Evolutionary conservation across 2,329 filamentous ascomycete species (phyloP), one percentile per base, ranked within the genome.

Genomic region (Alternaria dauci): DNA sequence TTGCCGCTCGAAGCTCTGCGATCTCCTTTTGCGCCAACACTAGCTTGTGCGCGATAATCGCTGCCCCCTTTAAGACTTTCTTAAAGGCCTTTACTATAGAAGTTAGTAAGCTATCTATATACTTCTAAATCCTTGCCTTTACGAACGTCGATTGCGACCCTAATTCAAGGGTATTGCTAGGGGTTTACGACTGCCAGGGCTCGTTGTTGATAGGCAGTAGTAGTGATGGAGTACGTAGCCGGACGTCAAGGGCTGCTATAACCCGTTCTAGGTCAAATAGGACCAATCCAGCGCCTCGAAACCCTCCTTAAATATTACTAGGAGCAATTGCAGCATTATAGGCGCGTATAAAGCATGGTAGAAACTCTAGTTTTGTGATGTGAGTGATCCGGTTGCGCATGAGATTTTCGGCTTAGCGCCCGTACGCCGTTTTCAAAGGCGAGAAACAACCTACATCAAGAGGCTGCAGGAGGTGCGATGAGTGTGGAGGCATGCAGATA

Each of bases 211-310:
- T 42, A 28, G 59, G 56, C 8, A 38, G 36, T 52, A 36, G 59
- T 61, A 44, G 59, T 63, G 41, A 58, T 58, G 39, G 53, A 44
- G 62, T 67, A 25, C 56, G 41, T 32, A 71, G 38, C 47, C 65
- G 41, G 16, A 69, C 62, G 50, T 73, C 61, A 66, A 79, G 71
- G 61, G 66, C 69, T 56, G 59, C 70, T 65, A 79, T 59, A 14
- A 78, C 72, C 54, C 41, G 58, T 55, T 76, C 54, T 65, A 70
- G 71, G 65, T 78, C 55, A 57, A 75, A 72, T 58, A 70, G 74
- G 52, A 74, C 61, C 62, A 79, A 60, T 34, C 77, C 60, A 67
- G 74, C 67, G 59, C 67, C 70, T 69, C 55, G 36, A 60, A 78
- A 78, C 48, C 69, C 66, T 72, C 54, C 59, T 53, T 66, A 25